A percentile compares a stretch with the other conserved stretches of the same genome.
phyloP scores from a whole-genome alignment of 2,329 filamentous ascomycete species.

The Cercospora brassicicola region DNA sequence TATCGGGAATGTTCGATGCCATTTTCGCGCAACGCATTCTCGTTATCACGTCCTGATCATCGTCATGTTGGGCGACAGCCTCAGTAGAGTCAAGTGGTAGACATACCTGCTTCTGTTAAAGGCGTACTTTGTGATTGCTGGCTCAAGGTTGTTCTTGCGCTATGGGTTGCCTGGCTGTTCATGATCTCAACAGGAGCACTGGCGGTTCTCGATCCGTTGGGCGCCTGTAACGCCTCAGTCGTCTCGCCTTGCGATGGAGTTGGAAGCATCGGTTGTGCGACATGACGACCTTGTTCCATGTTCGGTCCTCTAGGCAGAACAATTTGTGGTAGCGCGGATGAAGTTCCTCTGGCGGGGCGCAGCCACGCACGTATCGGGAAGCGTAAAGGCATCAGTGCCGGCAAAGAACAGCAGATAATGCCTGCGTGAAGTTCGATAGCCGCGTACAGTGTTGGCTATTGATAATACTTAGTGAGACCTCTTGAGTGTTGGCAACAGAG shows the following conservation, averaged over 20 bases:
- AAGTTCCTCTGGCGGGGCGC: neutral
- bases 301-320: neutral
- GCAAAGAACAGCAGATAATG: slow-evolving; percentile 14
- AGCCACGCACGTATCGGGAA: slow-evolving; percentile 6
- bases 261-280: slow-evolving; percentile 6
- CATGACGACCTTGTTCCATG: neutral
- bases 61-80: too few species aligned
- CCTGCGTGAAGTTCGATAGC: slow-evolving; percentile 4
- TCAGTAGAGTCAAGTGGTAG: too few species aligned
- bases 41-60: too few species aligned
- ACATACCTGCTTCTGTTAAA: neutral
- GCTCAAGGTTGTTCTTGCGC: neutral
- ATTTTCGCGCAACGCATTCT: too few species aligned
- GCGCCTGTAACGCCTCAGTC: neutral
- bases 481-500: neutral
- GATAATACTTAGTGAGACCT: neutral
- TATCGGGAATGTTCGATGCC: neutral
- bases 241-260: slow-evolving; percentile 3
- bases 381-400: slow-evolving; percentile 10
- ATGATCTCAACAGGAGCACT: neutral
- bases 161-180: neutral
- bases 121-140: neutral
- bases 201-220: neutral
- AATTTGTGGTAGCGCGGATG: neutral
- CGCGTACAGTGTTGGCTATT: slow-evolving; percentile 8